Evolutionary conservation across 805 yeast genomes (phyloP).

Genomic region (Yarrowia divulgata): DNA sequence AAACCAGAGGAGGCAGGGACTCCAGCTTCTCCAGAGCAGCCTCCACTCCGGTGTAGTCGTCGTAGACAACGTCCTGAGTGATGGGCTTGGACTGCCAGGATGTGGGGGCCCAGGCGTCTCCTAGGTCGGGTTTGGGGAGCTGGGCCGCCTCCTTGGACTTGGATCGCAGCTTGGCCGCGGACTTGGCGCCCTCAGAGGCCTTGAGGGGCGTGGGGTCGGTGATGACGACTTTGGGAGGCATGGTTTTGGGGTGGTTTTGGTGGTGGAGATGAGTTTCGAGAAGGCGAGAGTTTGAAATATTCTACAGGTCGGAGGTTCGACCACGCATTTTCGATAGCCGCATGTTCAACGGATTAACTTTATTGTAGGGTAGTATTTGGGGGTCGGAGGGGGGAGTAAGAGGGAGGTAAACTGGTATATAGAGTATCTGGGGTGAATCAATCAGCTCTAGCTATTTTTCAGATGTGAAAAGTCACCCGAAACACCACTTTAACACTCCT

Average conservation of each 20-base stretch:
- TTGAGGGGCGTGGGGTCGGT: conserved; percentile 50
- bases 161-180: conserved; percentile 53
- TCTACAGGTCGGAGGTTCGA: background rate
- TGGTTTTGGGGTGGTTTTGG: conserved; percentile 14
- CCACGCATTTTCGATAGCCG: conserved; percentile 29
- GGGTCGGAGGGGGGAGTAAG: background rate
- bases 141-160: conserved; percentile 46
- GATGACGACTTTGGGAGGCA: conserved; percentile 46
- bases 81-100: conserved; percentile 56
- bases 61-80: conserved; percentile 55
- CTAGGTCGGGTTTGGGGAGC: conserved; percentile 39
- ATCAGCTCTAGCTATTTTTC: no score
- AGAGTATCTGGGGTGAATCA: background rate
- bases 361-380: background rate
- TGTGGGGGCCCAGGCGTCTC: conserved; percentile 51
- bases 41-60: conserved; percentile 52
- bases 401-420: background rate
- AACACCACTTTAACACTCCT: no score
- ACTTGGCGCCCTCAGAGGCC: conserved; percentile 51
- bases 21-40: conserved; percentile 54
- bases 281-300: conserved; percentile 14
- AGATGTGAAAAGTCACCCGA: no score
- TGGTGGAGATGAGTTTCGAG: conserved; percentile 8
- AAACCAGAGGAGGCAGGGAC: conserved; percentile 54
- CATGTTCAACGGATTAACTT: conserved; percentile 8